Evolutionary conservation across 495 filamentous ascomycete species (phyloP), one percentile per base, ranked within the genome.

Genomic region (Staphylotrichum longicolle): DNA sequence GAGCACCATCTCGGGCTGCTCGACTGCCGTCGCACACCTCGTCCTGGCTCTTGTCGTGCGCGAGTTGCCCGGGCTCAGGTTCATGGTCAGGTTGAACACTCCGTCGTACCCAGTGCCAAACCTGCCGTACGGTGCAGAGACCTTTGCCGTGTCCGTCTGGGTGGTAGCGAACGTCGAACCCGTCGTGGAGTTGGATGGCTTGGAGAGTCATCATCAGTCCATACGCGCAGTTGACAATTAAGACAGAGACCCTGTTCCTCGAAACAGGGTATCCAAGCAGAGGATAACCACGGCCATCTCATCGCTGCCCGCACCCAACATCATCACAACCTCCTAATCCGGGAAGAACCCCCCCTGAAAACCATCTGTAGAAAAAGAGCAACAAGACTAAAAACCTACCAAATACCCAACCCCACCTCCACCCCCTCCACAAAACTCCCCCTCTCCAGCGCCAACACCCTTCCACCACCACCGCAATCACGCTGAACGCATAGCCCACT

Each of bases 1-100:
- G 35, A 54, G n/a, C n/a, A 20, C 51, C 51, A 54, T 54, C 37
- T 54, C 34, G 7, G 35, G 51, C 51, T 54, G 34, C 7, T 39
- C n/a, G 4, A 27, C 35, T 3, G n/a, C 51, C 7, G 51, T 54
- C 20, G 49, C 40, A 35, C 54, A 57, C 3, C 40, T 57, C 54
- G 54, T 54, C 35, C 15, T 39, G 5, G 14, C 51, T 4, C 34
- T 20, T 14, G 51, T 40, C 35, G 51, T 40, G 34, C 51, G 51
- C 14, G 51, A 32, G n/a, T 10, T 20, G 40, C 5, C 27, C 10
- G 54, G 41, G 12, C 45, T 33, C 5, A 57, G 40, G 8, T 57
- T 46, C 40, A 46, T n/a, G 2, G 27, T 45, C 5, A 46, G 27
- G 33, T 33, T 34, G 11, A 57, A 46, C 3, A 12, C 30, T 6